A percentile compares a stretch with the other conserved stretches of the same genome.
Evolutionary conservation across 768 basidiomycete genomes (phyloP).

Genomic region (Phaeotremella fagi): DNA sequence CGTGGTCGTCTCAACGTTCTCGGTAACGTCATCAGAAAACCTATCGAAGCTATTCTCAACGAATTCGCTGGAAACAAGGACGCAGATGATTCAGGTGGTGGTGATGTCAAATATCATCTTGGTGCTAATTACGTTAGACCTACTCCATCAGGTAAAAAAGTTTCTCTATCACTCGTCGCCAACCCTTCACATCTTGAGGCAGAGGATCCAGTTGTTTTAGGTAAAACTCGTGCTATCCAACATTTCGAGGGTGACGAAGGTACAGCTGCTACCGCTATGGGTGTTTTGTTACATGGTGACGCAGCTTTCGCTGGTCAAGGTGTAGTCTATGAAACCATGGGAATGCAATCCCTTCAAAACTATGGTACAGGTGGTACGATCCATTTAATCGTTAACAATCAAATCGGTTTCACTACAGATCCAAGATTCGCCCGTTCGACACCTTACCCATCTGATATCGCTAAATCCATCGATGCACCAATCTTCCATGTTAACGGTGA

Average conservation of each 20-base stretch:
- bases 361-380: constrained; percentile 98
- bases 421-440: constrained; percentile 96
- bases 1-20: constrained; percentile 97
- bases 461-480: constrained; percentile 94
- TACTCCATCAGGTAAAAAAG: constrained; percentile 96
- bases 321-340: constrained; percentile 98
- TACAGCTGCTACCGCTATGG: constrained; percentile 81
- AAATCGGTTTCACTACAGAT: constrained; percentile 98
- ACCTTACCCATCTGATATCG: constrained; percentile 95
- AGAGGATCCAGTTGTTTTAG: constrained; percentile 95
- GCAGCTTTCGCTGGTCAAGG: constrained; percentile 98
- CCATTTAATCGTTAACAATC: constrained; percentile 97
- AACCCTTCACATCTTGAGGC: constrained; percentile 98
- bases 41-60: constrained; percentile 94
- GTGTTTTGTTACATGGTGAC: constrained; percentile 91
- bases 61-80: constrained; percentile 77
- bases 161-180: constrained; percentile 92
- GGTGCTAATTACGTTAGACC: constrained; percentile 98
- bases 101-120: constrained; percentile 97
- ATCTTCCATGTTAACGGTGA: constrained; percentile 99
- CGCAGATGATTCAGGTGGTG: constrained; percentile 72
- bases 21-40: constrained; percentile 97
- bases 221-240: constrained; percentile 96
- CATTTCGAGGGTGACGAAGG: constrained; percentile 85
- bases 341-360: constrained; percentile 87